Evolutionary conservation across 1,139 yeast genomes (phyloP).

Genomic region (Diutina scorzettiae): DNA sequence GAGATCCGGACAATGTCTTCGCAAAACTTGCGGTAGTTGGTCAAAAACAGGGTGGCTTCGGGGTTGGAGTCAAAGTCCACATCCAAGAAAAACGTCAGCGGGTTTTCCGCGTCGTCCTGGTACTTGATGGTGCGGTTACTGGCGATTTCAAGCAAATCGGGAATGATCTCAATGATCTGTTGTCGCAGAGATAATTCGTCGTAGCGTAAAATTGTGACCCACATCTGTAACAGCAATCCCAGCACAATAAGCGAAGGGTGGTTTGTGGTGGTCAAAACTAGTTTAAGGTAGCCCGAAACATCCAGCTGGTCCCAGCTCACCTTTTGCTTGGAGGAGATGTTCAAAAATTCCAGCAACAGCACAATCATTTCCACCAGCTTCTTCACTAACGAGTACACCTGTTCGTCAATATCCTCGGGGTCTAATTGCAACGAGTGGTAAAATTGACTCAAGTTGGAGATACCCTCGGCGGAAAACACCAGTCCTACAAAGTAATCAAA

Average conservation of each 20-base stretch:
- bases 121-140: conserved; percentile 73
- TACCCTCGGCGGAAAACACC: conserved; percentile 63
- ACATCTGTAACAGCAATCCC: conserved; percentile 83
- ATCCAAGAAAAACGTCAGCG: conserved; percentile 54
- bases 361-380: conserved; percentile 92
- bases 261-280: conserved; percentile 69
- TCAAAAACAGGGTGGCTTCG: conserved; percentile 66
- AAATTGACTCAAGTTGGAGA: conserved; percentile 52
- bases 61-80: conserved; percentile 83
- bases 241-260: conserved; percentile 85
- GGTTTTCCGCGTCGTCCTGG: conserved; percentile 51
- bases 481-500: conserved; percentile 71
- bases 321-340: conserved; percentile 21
- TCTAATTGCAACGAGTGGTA: conserved; percentile 53
- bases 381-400: conserved; percentile 65
- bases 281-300: conserved; percentile 49
- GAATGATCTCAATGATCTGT: conserved; percentile 41
- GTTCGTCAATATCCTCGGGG: conserved; percentile 71
- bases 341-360: conserved; percentile 66
- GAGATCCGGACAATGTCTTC: conserved; percentile 87
- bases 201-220: conserved; percentile 82
- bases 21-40: conserved; percentile 70
- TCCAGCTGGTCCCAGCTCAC: conserved; percentile 42
- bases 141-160: conserved; percentile 62
- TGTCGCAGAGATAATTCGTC: conserved; percentile 52